Conservation (phyloP, 805 yeast species). For the Wickerhamiella occidentalis region DNA sequence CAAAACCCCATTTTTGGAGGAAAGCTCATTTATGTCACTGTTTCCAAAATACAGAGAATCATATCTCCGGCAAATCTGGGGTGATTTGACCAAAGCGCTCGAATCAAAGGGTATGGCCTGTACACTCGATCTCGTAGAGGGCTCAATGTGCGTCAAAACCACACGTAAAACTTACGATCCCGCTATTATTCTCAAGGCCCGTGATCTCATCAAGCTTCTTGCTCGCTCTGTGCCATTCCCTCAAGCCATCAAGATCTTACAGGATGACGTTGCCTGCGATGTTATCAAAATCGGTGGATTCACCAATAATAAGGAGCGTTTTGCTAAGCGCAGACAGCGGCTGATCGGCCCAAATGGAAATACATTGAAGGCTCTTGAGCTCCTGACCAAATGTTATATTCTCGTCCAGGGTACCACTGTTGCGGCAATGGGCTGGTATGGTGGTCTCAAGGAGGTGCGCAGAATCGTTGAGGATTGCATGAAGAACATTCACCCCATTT, state of each 20-base stretch:
- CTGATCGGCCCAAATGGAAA: constrained; percentile 95
- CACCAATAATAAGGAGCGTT: constrained; percentile 83
- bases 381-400: constrained; percentile 88
- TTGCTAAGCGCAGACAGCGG: constrained; percentile 90
- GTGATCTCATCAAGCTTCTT: constrained; percentile 83
- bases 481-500: constrained; percentile 94
- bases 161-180: constrained; percentile 95
- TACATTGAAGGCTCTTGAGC: constrained; percentile 87
- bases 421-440: constrained; percentile 90
- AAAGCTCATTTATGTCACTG: constrained; percentile 83
- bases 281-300: constrained; percentile 87
- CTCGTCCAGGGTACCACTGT: constrained; percentile 97
- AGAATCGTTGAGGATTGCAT: constrained; percentile 96
- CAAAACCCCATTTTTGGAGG: constrained; percentile 88
- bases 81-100: constrained; percentile 74
- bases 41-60: constrained; percentile 95
- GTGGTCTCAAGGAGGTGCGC: constrained; percentile 82
- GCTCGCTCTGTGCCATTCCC: constrained; percentile 97
- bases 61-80: constrained; percentile 82
- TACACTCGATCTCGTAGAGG: constrained; percentile 81
- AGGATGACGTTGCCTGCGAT: constrained; percentile 91
- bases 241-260: constrained; percentile 82
- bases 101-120: constrained; percentile 66
- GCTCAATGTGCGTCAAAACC: constrained; percentile 93
- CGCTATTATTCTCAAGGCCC: constrained; percentile 80